A percentile compares a stretch with the other conserved stretches of the same genome.
Conservation (phyloP, 768 basidiomycete genomes). For the Leccinum olivaceopallidum region DNA sequence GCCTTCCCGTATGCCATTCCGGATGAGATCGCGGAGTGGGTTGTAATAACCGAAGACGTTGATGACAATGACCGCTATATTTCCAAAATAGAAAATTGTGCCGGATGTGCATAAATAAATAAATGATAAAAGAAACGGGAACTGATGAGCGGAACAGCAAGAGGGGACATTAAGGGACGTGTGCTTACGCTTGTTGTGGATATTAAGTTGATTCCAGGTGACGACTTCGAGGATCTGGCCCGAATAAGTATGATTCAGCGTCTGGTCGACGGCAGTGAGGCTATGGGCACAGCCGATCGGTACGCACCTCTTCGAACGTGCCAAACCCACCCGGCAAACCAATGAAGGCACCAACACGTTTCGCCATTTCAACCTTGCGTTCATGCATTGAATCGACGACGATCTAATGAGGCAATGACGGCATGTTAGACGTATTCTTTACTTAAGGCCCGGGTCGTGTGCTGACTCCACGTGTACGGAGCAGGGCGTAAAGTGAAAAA, state of each 20-base stretch:
- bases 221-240: conserved; percentile 81
- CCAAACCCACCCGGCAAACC: conserved; percentile 93
- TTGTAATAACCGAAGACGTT: conserved; percentile 86
- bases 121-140: neutral
- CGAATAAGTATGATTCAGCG: neutral
- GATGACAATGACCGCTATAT: conserved; percentile 76
- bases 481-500: neutral
- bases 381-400: conserved; percentile 85
- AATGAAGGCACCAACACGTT: conserved; percentile 75
- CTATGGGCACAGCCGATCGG: neutral
- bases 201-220: conserved; percentile 92
- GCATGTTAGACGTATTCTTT: conserved; percentile 9
- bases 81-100: neutral
- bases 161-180: conserved; percentile 7
- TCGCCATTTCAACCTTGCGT: conserved; percentile 91
- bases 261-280: neutral
- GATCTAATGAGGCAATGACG: conserved; percentile 42
- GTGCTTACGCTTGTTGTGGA: conserved; percentile 76
- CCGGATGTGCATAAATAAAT: neutral
- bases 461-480: conserved; percentile 4
- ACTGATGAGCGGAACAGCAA: neutral
- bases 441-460: neutral
- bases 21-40: conserved; percentile 75
- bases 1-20: conserved; percentile 62
- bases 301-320: conserved; percentile 82